These are phyloP conservation scores for Neurospora tetrasperma DNA, from an alignment of 495 filamentous ascomycete species.

Conservation along the genomic window DNA sequence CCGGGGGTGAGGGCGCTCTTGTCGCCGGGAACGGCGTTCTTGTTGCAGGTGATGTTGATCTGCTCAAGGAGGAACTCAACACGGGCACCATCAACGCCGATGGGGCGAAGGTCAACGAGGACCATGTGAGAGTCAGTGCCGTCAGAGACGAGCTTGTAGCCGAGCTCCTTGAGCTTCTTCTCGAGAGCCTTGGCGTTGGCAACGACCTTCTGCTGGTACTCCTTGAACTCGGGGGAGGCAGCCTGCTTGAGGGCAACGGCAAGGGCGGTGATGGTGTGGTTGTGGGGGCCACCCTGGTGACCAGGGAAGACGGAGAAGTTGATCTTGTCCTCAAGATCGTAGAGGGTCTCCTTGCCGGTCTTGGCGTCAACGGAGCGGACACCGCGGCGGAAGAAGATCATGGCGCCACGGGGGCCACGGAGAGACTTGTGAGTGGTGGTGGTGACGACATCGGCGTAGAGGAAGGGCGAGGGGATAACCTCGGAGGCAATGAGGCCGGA, in stretches of 20 bases:
- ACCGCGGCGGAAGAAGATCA: slow-evolving; percentile 99
- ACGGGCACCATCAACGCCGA: slow-evolving; percentile 81
- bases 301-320: slow-evolving; percentile 99
- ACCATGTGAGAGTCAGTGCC: slow-evolving; percentile 99
- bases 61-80: slow-evolving; percentile 95
- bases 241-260: slow-evolving; percentile 96
- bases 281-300: slow-evolving; percentile 98
- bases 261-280: slow-evolving; percentile 99
- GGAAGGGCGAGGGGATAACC: slow-evolving; percentile 91
- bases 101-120: slow-evolving; percentile 75
- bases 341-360: slow-evolving; percentile 78
- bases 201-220: slow-evolving; percentile 88
- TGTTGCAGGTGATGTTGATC: slow-evolving; percentile 98
- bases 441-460: slow-evolving; percentile 91
- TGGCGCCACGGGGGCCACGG: slow-evolving; percentile 94
- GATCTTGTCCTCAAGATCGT: slow-evolving; percentile 91
- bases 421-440: slow-evolving; percentile 99
- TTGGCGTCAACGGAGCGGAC: slow-evolving; percentile 81
- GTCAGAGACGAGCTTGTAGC: slow-evolving; percentile 87
- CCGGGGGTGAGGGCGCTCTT: slow-evolving; percentile 92
- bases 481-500: slow-evolving; percentile 89
- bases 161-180: slow-evolving; percentile 65
- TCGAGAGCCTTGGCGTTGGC: slow-evolving; percentile 88
- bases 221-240: slow-evolving; percentile 84
- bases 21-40: slow-evolving; percentile 97